Conservation (phyloP, 257 asterid species). For the Gentiana straminea region DNA sequence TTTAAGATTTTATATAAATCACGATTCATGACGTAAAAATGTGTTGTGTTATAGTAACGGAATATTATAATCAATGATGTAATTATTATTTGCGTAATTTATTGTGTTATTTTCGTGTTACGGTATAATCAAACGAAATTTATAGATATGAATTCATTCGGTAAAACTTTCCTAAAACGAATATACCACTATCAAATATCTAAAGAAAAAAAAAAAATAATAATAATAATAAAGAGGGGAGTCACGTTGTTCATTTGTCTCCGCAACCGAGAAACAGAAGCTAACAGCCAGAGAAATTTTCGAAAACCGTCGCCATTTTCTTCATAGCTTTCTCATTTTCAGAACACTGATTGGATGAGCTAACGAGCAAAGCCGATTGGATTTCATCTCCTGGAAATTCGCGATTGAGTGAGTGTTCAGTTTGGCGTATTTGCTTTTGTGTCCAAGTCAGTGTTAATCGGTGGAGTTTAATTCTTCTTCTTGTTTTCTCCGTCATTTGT, state of each 20-base stretch:
- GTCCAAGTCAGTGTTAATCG: slow-evolving; percentile 8
- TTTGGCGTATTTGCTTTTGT: background rate
- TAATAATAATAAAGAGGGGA: no score
- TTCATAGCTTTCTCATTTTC: background rate
- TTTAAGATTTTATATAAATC: no score
- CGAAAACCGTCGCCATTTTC: background rate
- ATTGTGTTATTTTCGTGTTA: no score
- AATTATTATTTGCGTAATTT: no score
- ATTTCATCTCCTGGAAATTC: background rate
- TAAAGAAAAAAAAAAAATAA: no score
- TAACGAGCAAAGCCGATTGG: slow-evolving; percentile 1
- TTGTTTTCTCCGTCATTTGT: background rate
- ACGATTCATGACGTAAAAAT: no score
- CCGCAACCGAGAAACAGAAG: background rate
- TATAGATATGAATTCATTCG: no score
- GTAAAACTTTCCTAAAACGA: no score
- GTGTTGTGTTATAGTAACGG: no score
- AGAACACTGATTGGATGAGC: background rate
- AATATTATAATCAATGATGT: no score
- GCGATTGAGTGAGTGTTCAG: background rate
- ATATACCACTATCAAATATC: no score
- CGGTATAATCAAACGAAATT: no score
- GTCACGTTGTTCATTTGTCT: background rate
- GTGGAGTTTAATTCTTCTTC: slow-evolving; percentile 8
- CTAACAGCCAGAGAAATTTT: slow-evolving; percentile 4